Evolutionary conservation across 139 green algal species (phyloP).

Genomic region (Chlorella sp.): DNA sequence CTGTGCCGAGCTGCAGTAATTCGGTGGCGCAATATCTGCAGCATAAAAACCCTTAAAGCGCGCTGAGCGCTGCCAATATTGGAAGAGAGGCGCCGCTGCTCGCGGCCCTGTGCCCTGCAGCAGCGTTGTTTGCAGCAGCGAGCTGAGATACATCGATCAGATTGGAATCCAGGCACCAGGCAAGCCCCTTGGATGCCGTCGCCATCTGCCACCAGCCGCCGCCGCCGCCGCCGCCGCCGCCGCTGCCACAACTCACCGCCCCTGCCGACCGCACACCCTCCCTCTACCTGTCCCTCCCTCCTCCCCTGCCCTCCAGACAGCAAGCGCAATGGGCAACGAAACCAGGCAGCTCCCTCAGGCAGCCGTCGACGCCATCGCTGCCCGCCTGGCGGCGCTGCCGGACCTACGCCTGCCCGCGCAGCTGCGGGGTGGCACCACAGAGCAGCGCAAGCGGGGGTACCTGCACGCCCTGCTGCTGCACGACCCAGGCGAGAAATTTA

Average conservation of each 20-base stretch:
- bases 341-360: neutral
- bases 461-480: slow-evolving; percentile 48
- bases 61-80: too few species aligned
- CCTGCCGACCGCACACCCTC: neutral
- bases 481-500: slow-evolving; percentile 41
- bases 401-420: slow-evolving; percentile 35
- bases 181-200: neutral
- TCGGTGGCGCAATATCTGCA: too few species aligned
- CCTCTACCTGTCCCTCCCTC: neutral
- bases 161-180: neutral
- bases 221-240: neutral
- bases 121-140: too few species aligned
- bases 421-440: neutral
- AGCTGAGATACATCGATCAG: too few species aligned
- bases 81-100: too few species aligned
- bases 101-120: too few species aligned
- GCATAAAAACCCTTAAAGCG: too few species aligned
- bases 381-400: slow-evolving; percentile 19
- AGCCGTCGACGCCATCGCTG: slow-evolving; percentile 15
- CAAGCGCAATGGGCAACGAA: slow-evolving; percentile 15
- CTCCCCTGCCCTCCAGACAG: neutral
- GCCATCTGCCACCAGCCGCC: neutral
- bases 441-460: slow-evolving; percentile 32
- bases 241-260: neutral
- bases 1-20: too few species aligned